phyloP scores from a whole-genome alignment of 169 alveolate species.

The Cryptosporidium xiaoi region DNA sequence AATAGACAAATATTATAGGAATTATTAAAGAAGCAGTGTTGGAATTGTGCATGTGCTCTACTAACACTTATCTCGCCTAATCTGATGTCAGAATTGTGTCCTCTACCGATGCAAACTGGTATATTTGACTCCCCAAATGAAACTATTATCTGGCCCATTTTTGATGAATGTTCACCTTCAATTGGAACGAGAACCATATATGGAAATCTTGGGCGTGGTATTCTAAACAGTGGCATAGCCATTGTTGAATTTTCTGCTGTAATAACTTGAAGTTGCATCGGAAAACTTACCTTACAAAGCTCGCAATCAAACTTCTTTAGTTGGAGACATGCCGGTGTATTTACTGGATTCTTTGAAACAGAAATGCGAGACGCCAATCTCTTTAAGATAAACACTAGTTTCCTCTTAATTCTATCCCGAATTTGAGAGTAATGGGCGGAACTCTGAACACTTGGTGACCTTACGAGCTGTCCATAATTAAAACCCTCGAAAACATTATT shows the following conservation, averaged over 20 bases:
- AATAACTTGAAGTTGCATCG: slow-evolving; percentile 22
- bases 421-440: not conserved
- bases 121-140: slow-evolving; percentile 56
- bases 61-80: slow-evolving; percentile 87
- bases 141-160: slow-evolving; percentile 56
- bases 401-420: slow-evolving; percentile 24
- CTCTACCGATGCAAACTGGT: slow-evolving; percentile 82
- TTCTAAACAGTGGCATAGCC: slow-evolving; percentile 36
- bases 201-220: slow-evolving; percentile 71
- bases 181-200: slow-evolving; percentile 66
- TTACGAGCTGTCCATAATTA: not conserved
- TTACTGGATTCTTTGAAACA: slow-evolving; percentile 1
- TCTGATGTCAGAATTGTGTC: slow-evolving; percentile 85
- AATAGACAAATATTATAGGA: slow-evolving; percentile 36
- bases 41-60: slow-evolving; percentile 80
- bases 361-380: slow-evolving; percentile 15
- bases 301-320: slow-evolving; percentile 66
- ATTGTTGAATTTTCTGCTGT: not conserved
- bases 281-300: slow-evolving; percentile 61
- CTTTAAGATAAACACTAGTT: slow-evolving; percentile 14
- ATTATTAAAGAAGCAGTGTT: slow-evolving; percentile 25
- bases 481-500: not conserved
- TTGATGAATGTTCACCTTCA: slow-evolving; percentile 55
- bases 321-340: slow-evolving; percentile 58
- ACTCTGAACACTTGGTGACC: not conserved